phyloP scores from a whole-genome alignment of 345 rosid genomes.

The Cardamine occulta region DNA sequence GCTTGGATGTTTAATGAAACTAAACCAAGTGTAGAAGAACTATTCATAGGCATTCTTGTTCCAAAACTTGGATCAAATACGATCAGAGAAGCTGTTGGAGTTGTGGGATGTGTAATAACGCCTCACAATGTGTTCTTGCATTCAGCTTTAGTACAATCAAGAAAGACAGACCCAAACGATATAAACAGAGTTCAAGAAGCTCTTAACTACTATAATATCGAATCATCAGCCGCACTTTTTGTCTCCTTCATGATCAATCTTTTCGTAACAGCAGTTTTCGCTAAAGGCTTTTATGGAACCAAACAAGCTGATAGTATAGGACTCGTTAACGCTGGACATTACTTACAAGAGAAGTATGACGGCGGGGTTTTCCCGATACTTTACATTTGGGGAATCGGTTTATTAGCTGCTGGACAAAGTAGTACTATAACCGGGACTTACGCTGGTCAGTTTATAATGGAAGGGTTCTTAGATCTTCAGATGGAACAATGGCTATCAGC shows the following conservation, averaged over 20 bases:
- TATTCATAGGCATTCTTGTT: constrained; percentile 67
- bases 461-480: constrained; percentile 86
- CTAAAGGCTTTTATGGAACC: constrained; percentile 89
- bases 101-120: constrained; percentile 91
- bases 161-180: constrained; percentile 71
- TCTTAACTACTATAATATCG: constrained; percentile 76
- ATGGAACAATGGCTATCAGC: constrained; percentile 90
- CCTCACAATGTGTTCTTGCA: constrained; percentile 95
- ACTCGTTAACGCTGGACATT: constrained; percentile 82
- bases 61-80: constrained; percentile 87
- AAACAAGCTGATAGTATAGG: constrained; percentile 73
- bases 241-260: constrained; percentile 79
- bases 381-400: constrained; percentile 92
- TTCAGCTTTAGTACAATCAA: constrained; percentile 90
- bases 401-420: constrained; percentile 95
- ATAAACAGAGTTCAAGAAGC: constrained; percentile 80
- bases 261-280: constrained; percentile 85
- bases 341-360: constrained; percentile 78
- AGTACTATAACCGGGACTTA: constrained; percentile 96
- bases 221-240: constrained; percentile 75
- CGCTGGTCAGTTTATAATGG: constrained; percentile 98
- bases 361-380: constrained; percentile 83
- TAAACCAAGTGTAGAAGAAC: constrained; percentile 74
- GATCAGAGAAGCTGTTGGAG: constrained; percentile 90
- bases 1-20: constrained; percentile 89